These are phyloP conservation scores for Starmerella riodocensis DNA, from an alignment of 805 yeast genomes.

Conservation along the genomic window DNA sequence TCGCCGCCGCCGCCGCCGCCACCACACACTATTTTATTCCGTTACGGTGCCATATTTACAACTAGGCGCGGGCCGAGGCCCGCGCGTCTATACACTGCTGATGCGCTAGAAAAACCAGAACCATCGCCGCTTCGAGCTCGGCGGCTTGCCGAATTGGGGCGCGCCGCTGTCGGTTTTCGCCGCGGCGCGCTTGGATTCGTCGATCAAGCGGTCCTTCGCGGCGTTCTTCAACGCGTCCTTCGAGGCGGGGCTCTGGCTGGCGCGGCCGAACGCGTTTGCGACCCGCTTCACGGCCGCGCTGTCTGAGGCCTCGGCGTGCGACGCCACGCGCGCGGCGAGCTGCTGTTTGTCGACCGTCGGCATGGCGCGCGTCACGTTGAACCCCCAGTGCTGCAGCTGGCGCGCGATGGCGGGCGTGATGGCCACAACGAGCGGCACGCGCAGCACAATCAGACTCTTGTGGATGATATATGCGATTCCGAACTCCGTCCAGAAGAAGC, in stretches of 20 bases:
- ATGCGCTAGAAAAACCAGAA: conserved; percentile 10
- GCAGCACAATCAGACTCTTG: conserved; percentile 67
- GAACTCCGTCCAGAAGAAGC: conserved; percentile 62
- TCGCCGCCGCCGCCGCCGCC: no score
- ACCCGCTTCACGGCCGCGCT: conserved; percentile 9
- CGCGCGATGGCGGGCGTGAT: conserved; percentile 70
- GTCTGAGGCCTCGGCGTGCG: conserved; percentile 5
- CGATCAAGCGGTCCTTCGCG: not conserved
- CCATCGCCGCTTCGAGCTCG: conserved; percentile 6
- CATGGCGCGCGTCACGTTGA: conserved; percentile 43
- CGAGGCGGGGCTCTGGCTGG: not conserved
- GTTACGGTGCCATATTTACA: no score
- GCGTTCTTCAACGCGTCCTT: conserved; percentile 1
- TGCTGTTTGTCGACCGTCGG: conserved; percentile 18
- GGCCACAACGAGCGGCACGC: conserved; percentile 86
- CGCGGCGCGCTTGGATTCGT: conserved; percentile 1
- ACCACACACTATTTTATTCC: no score
- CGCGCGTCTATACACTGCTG: no score
- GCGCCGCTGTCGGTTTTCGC: no score
- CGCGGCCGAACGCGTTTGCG: conserved; percentile 3
- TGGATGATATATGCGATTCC: conserved; percentile 88
- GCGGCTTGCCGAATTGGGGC: conserved; percentile 3
- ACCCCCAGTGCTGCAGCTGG: conserved; percentile 60
- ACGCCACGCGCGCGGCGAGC: conserved; percentile 12
- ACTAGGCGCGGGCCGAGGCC: no score